Conservation (phyloP, 2,329 filamentous ascomycete genomes). For the Exophiala mesophila region DNA sequence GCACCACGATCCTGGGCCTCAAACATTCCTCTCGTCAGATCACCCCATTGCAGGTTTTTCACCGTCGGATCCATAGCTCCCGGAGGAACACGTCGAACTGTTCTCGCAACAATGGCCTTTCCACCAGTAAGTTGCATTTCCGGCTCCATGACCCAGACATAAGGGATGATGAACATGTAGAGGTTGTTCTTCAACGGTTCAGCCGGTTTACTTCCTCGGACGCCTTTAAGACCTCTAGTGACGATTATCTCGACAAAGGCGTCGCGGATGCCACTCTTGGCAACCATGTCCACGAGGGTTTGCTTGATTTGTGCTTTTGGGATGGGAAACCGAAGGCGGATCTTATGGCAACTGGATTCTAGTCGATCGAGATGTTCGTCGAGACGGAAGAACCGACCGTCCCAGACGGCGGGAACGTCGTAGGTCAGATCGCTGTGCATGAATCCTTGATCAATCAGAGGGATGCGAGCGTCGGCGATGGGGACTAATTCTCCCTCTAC, state of each 20-base stretch:
- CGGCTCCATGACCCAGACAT: constrained; percentile 49
- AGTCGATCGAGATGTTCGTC: constrained; percentile 47
- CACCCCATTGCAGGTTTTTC: constrained; percentile 51
- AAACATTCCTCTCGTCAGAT: constrained; percentile 42
- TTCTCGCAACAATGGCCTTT: constrained; percentile 42
- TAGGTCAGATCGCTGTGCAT: constrained; percentile 51
- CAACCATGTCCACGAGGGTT: constrained; percentile 43
- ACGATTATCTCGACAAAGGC: constrained; percentile 50
- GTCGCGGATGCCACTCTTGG: constrained; percentile 44
- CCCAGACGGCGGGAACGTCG: constrained; percentile 50
- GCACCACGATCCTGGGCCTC: constrained; percentile 47
- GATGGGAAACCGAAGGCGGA: constrained; percentile 43
- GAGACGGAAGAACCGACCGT: constrained; percentile 49
- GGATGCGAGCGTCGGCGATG: constrained; percentile 46
- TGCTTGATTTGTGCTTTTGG: constrained; percentile 37
- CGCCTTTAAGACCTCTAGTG: constrained; percentile 44
- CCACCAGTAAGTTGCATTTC: constrained; percentile 39
- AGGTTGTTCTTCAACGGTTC: constrained; percentile 37
- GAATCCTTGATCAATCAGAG: constrained; percentile 49
- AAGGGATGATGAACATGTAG: constrained; percentile 48
- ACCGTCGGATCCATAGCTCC: constrained; percentile 48
- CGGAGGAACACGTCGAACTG: constrained; percentile 42
- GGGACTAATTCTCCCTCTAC: constrained; percentile 42
- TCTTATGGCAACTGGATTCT: constrained; percentile 42
- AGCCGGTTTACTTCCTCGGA: constrained; percentile 34